phyloP scores from a whole-genome alignment of 495 filamentous ascomycete genomes.

The Aspergillus sclerotiicarbonarius region DNA sequence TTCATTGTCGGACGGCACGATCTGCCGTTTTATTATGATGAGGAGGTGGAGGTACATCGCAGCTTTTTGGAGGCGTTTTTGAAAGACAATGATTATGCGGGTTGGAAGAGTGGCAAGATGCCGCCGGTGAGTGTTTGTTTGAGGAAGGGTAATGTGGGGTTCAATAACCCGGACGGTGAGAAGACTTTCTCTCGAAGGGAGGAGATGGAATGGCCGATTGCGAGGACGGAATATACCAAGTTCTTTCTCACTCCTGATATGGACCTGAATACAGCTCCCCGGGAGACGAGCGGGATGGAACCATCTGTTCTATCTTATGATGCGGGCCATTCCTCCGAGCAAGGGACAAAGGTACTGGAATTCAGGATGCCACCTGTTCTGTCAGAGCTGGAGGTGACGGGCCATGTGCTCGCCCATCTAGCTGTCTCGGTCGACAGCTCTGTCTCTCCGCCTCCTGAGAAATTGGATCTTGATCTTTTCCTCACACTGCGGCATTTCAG shows the following conservation, averaged over 20 bases:
- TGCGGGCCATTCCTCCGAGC: too few species aligned
- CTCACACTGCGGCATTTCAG: slow-evolving; percentile 54
- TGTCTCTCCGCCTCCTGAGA: slow-evolving; percentile 1
- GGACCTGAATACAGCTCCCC: not conserved
- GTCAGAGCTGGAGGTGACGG: slow-evolving; percentile 56
- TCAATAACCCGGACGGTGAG: slow-evolving; percentile 51
- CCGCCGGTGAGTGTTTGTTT: slow-evolving; percentile 50
- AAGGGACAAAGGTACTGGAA: slow-evolving; percentile 23
- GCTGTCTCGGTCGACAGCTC: slow-evolving; percentile 42
- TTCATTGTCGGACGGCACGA: slow-evolving; percentile 63
- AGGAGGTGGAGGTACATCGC: slow-evolving; percentile 60
- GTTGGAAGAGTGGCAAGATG: slow-evolving; percentile 45
- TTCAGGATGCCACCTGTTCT: slow-evolving; percentile 49
- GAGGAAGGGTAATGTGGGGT: slow-evolving; percentile 55
- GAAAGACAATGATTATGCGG: too few species aligned
- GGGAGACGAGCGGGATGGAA: slow-evolving; percentile 23
- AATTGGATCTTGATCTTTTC: slow-evolving; percentile 59
- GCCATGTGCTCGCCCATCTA: slow-evolving; percentile 56
- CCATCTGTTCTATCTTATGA: not conserved
- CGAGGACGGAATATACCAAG: slow-evolving; percentile 49
- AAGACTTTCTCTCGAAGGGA: slow-evolving; percentile 38
- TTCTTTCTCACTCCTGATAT: slow-evolving; percentile 40
- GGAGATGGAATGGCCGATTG: slow-evolving; percentile 58
- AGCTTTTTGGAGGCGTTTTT: too few species aligned
- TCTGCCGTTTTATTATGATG: slow-evolving; percentile 61